phyloP scores from a whole-genome alignment of 1,139 yeast species.

The Kodamaea ohmeri region DNA sequence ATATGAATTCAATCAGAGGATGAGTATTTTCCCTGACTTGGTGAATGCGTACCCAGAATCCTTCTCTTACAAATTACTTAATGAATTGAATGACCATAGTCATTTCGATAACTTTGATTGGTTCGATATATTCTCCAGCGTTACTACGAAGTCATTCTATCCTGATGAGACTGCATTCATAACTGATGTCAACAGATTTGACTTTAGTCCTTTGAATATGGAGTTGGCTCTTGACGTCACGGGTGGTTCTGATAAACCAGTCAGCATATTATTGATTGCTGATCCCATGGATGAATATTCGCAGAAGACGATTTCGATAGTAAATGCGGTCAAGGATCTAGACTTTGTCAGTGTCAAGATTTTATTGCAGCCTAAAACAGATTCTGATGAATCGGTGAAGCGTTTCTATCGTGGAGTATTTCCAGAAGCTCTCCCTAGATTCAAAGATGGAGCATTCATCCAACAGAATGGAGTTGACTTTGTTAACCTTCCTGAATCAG shows the following conservation, averaged over 20 bases:
- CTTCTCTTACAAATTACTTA: constrained; percentile 21
- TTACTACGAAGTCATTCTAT: constrained; percentile 46
- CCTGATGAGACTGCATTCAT: constrained; percentile 34
- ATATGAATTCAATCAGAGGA: constrained; percentile 37
- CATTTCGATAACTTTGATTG: constrained; percentile 31
- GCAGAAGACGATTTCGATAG: constrained; percentile 56
- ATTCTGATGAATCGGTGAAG: constrained; percentile 46
- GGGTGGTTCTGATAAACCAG: constrained; percentile 21
- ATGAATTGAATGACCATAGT: constrained; percentile 20
- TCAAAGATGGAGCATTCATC: constrained; percentile 34
- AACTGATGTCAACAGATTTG: constrained; percentile 41
- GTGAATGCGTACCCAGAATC: constrained; percentile 29
- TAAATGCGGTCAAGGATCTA: constrained; percentile 42
- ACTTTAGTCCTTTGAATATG: constrained; percentile 35
- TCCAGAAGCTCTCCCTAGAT: constrained; percentile 36
- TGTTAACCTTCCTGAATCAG: constrained; percentile 43
- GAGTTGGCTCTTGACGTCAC: constrained; percentile 32
- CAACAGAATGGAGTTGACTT: not conserved
- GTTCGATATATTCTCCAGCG: constrained; percentile 47
- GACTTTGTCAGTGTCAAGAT: constrained; percentile 52
- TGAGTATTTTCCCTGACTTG: constrained; percentile 30
- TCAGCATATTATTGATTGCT: constrained; percentile 57
- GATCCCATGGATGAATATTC: constrained; percentile 74
- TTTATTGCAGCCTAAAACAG: constrained; percentile 54
- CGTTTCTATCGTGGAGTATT: constrained; percentile 57